Percentiles rank a stretch among this genome's conserved stretches.
Conservation (phyloP, 164 flowering plant species). For the Dillenia turbinata region DNA sequence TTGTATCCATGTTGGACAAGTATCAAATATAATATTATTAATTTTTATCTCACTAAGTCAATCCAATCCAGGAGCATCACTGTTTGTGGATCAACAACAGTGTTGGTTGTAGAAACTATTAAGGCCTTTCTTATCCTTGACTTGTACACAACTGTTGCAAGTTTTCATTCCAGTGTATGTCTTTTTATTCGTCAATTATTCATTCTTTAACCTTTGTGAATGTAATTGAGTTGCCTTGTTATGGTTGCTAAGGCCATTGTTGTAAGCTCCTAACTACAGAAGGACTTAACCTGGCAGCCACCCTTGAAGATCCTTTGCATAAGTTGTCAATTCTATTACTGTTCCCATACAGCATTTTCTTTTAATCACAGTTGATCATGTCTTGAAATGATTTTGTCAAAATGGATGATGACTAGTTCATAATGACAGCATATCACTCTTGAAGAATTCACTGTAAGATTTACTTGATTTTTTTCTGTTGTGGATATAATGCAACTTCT, state of each 20-base stretch:
- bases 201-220: neutral
- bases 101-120: conserved; percentile 47
- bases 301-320: conserved; percentile 28
- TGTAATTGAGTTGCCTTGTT: neutral
- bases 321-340: conserved; percentile 33
- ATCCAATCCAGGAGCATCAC: conserved; percentile 47
- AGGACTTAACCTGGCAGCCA: conserved; percentile 20
- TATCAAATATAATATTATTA: no score
- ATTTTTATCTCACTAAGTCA: neutral
- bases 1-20: no score
- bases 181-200: neutral
- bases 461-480: neutral
- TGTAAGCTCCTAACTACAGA: conserved; percentile 28
- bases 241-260: conserved; percentile 29
- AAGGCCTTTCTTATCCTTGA: conserved; percentile 39
- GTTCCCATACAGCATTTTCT: neutral
- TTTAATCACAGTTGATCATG: neutral
- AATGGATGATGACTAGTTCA: neutral
- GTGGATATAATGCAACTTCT: no score
- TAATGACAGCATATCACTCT: neutral
- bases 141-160: conserved; percentile 37
- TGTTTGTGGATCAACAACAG: conserved; percentile 57
- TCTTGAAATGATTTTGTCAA: neutral
- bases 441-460: neutral
- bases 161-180: conserved; percentile 52